phyloP scores from a whole-genome alignment of 2,329 filamentous ascomycete genomes.

The Sporothrix protearum region DNA sequence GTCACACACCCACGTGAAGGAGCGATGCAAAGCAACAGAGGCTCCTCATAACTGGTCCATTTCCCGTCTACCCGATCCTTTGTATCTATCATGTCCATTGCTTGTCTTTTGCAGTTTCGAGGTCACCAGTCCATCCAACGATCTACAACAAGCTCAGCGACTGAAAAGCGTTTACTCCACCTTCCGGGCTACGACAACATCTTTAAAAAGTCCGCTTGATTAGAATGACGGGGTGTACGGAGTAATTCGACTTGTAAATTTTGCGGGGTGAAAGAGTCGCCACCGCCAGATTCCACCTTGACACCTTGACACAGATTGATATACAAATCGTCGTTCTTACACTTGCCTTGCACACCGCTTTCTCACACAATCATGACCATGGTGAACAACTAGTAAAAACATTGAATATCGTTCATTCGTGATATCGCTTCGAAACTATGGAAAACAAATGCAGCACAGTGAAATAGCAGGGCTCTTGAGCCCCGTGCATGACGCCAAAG shows the following conservation, averaged over 20 bases:
- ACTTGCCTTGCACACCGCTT: not conserved
- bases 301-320: not conserved
- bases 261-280: not conserved
- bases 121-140: not conserved
- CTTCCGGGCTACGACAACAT: not conserved
- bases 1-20: not conserved
- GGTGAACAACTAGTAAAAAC: not conserved
- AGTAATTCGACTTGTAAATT: not conserved
- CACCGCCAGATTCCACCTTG: not conserved
- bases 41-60: not conserved
- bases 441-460: not conserved
- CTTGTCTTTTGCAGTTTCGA: not conserved
- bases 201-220: no score
- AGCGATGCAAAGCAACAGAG: conserved; percentile 5
- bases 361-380: not conserved
- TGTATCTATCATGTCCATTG: not conserved
- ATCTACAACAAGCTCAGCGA: not conserved
- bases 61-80: no score
- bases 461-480: not conserved
- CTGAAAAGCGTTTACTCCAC: not conserved
- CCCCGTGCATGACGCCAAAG: not conserved
- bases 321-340: not conserved
- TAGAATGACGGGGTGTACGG: no score
- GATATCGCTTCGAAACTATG: not conserved
- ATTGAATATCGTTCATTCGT: conserved; percentile 14